These are phyloP conservation scores for Rosa multiflora DNA, from an alignment of 306 rosid species.

Conservation along the genomic window DNA sequence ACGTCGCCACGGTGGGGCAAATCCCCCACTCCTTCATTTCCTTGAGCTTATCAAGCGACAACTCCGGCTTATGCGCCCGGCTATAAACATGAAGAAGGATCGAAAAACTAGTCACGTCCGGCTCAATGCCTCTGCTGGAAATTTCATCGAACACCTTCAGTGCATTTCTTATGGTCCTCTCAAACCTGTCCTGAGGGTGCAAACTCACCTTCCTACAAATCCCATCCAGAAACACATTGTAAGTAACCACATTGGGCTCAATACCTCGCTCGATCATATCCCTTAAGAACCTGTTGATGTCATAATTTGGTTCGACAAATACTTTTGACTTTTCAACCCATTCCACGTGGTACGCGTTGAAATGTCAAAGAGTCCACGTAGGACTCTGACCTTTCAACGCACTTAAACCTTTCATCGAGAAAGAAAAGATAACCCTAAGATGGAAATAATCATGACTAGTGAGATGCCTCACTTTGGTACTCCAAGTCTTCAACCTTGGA, in stretches of 20 bases:
- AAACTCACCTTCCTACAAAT: conserved; percentile 58
- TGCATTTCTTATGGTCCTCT: conserved; percentile 62
- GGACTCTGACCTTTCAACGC: no score
- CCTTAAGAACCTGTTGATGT: conserved; percentile 46
- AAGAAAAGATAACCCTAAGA: no score
- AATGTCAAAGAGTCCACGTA: no score
- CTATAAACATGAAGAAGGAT: conserved; percentile 87
- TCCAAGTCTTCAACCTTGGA: no score
- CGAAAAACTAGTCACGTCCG: conserved; percentile 77
- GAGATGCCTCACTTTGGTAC: no score
- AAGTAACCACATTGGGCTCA: conserved; percentile 80
- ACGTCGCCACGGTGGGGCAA: conserved; percentile 62
- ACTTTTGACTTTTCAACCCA: no score
- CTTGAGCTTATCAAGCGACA: conserved; percentile 50
- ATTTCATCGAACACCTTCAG: conserved; percentile 78
- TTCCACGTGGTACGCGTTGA: no score
- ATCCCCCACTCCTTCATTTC: conserved; percentile 74
- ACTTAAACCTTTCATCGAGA: no score
- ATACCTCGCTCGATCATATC: conserved; percentile 67
- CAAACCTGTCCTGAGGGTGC: conserved; percentile 84
- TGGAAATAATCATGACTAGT: no score
- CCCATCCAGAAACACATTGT: conserved; percentile 79
- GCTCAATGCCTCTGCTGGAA: conserved; percentile 69
- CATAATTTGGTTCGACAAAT: no score
- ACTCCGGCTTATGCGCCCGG: conserved; percentile 79